A percentile compares a stretch with the other conserved stretches of the same genome.
These are phyloP conservation scores for Phytophthora capsici DNA, from an alignment of 352 stramenopile genomes.

Conservation along the genomic window DNA sequence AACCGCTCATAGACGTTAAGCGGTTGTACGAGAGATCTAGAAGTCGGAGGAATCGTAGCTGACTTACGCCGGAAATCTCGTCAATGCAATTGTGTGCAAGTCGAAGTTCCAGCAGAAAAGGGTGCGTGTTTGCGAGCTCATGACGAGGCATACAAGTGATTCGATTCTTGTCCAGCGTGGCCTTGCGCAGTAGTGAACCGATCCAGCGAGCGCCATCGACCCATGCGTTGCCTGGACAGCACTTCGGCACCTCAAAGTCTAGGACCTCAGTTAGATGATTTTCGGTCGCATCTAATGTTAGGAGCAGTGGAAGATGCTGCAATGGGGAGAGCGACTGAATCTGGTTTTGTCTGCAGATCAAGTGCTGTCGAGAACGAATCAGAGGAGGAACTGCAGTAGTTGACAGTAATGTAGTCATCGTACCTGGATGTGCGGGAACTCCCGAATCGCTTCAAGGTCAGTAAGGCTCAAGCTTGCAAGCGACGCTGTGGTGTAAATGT, in stretches of 20 bases:
- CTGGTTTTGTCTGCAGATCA: slow-evolving; percentile 59
- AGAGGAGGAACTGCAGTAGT: background rate
- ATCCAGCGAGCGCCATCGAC: slow-evolving; percentile 64
- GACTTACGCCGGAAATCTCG: slow-evolving; percentile 54
- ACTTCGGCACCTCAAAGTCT: slow-evolving; percentile 72
- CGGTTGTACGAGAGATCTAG: slow-evolving; percentile 77
- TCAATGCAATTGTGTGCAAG: slow-evolving; percentile 66
- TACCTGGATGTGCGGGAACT: slow-evolving; percentile 72
- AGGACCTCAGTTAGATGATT: slow-evolving; percentile 68
- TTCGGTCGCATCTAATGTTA: slow-evolving; percentile 62
- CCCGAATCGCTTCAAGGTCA: slow-evolving; percentile 48
- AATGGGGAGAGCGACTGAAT: slow-evolving; percentile 54
- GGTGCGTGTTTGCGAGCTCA: slow-evolving; percentile 53
- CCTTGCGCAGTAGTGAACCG: slow-evolving; percentile 66
- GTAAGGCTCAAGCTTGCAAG: slow-evolving; percentile 46
- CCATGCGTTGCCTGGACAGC: slow-evolving; percentile 59
- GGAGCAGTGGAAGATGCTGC: slow-evolving; percentile 52
- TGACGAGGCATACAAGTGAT: slow-evolving; percentile 53
- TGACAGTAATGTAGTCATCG: background rate
- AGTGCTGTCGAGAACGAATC: slow-evolving; percentile 48
- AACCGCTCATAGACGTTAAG: slow-evolving; percentile 48
- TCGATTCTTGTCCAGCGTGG: slow-evolving; percentile 55
- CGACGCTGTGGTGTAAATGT: slow-evolving; percentile 68
- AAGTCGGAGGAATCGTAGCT: slow-evolving; percentile 67
- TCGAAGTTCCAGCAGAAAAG: slow-evolving; percentile 71